Conservation (phyloP, 345 rosid species). For the Citrus inodora region DNA sequence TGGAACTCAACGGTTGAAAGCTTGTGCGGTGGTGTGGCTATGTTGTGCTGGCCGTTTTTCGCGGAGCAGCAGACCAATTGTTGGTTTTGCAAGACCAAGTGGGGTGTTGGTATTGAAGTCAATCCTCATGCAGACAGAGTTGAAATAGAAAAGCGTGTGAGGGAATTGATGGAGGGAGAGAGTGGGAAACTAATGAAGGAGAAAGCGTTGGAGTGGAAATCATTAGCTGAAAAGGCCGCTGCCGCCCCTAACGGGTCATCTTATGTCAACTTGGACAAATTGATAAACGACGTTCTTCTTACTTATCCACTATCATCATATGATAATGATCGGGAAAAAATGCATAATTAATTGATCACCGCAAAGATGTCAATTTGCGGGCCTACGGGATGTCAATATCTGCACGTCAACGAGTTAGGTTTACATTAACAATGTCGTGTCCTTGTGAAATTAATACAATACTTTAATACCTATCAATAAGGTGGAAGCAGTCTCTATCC, state of each 20-base stretch:
- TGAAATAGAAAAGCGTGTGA: conserved; percentile 16
- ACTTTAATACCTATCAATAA: too few relatives aligned
- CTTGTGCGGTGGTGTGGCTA: not conserved
- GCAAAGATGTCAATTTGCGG: not conserved
- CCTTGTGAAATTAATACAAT: too few relatives aligned
- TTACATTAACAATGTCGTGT: too few relatives aligned
- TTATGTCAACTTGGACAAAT: not conserved
- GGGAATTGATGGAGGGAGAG: conserved; percentile 21
- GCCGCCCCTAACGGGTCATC: conserved; percentile 14
- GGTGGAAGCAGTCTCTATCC: too few relatives aligned
- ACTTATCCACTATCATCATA: not conserved
- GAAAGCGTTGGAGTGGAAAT: conserved; percentile 14
- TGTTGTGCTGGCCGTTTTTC: conserved; percentile 18
- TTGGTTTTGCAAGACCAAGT: conserved; percentile 7
- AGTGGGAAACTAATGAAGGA: conserved; percentile 11
- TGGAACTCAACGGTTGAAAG: conserved; percentile 14
- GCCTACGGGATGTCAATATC: too few relatives aligned
- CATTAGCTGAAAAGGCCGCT: not conserved
- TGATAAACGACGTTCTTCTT: conserved; percentile 11
- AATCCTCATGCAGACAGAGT: not conserved
- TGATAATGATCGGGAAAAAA: not conserved
- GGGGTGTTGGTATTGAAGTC: conserved; percentile 17
- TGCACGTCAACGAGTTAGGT: too few relatives aligned
- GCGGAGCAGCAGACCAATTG: conserved; percentile 6
- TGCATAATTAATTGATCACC: not conserved